Evolutionary conservation across 208 protist genomes (phyloP), one percentile per base, ranked within the genome.

Genomic region (Wallacemonas sp.): DNA sequence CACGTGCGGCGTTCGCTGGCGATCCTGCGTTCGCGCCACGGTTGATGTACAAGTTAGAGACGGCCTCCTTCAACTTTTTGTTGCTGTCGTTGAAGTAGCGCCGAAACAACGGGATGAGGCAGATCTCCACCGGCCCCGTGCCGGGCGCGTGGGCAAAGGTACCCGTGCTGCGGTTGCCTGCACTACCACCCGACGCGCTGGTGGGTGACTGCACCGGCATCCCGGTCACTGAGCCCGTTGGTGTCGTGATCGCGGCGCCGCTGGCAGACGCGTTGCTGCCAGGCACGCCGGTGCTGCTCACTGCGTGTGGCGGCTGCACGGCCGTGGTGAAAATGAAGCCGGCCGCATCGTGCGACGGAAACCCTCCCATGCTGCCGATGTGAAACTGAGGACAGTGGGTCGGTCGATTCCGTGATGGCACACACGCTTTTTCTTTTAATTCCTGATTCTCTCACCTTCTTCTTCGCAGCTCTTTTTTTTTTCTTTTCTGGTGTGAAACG

Each of bases 81-180:
- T 91, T 82, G 15, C 70, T 78, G 68, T 92, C 85, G 55, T 94
- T 92, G 73, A 92, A 94, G 81, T 91, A 83, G 9, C 85, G 85
- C n/a, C 85, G 80, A 19, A 92, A 58, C 12, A 94, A 78, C 0
- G 89, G 89, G 32, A 94, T 70, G 42, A 94, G 83, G 53, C 85
- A 90, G 13, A 94, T 71, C 52, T 94, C 89, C 1, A 83, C 76
- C 15, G 54, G 50, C 2, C 58, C 65, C 1, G 73, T 59, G n/a
- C 36, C 48, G 6, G 41, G 29, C 10, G 42, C 32, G 36, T 68
- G n/a, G 45, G 17, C 48, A 9, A 15, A 45, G 12, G 39, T 19
- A 4, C 3, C 21, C 13, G 4, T 63, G 22, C 37, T 63, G 37
- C 26, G n/a, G 37, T 50, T 44, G 37, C 27, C 26, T 6, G 8